Evolutionary conservation across 169 alveolate species (phyloP), one percentile per base, ranked within the genome.

Genomic region (Cyclospora cayetanensis): DNA sequence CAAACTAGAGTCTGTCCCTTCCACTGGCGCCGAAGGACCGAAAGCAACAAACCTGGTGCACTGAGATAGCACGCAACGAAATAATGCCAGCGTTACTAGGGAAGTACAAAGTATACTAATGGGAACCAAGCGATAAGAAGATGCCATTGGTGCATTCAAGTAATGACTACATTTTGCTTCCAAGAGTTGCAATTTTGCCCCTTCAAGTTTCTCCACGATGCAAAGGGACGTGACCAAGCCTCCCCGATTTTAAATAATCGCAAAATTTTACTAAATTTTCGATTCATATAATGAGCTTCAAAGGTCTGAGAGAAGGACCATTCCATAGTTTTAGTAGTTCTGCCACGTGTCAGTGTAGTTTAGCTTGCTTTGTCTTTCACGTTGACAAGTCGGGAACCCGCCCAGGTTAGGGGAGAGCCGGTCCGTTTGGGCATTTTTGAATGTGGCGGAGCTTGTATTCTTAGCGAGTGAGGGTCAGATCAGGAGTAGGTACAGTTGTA

Each of bases 291-390:
- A 42, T 4, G 42, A 25, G 31, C 11, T 15, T 2, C 15, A 3
- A 50, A 29, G 22, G 72, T 12, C 12, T 60, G 15, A 9, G 12
- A 20, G 72, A 2, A 20, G 55, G n/a, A 15, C 15, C 55, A 46
- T 46, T 46, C 7, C n/a, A 11, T 46, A 15, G n/a, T 46, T 11
- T 7, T 11, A 46, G 55, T 11, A 46, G 55, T 46, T 46, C 15
- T 7, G 15, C 7, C n/a, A 15, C 55, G 15, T 46, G 55, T 15
- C 55, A 46, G 55, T 46, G 15, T 46, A 15, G 11, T n/a, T 1
- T 60, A 0, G 70, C 89, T 79, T 52, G 89, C 89, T 74, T 79
- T 79, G 74, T 31, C 63, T 35, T 79, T 79, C n/a, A n/a, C n/a
- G n/a, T n/a, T n/a, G n/a, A n/a, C n/a, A n/a, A n/a, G n/a, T n/a